Conservation (phyloP, 805 yeast species). For the Soucietia sequanensis region DNA sequence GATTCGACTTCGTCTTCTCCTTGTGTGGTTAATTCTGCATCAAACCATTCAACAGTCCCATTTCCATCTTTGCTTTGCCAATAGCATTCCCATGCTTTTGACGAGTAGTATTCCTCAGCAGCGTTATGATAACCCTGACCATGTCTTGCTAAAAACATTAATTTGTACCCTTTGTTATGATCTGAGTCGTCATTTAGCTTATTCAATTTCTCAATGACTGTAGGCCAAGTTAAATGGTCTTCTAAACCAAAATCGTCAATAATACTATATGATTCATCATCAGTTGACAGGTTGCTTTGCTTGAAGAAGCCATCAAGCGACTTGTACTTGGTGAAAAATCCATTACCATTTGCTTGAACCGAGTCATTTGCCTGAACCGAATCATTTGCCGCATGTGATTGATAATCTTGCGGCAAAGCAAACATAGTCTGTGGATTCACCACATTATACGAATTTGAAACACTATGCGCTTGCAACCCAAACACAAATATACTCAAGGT, state of each 20-base stretch:
- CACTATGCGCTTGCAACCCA: too few species aligned
- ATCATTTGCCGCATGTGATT: too few species aligned
- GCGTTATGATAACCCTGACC: conserved; percentile 35
- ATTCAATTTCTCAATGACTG: conserved; percentile 13
- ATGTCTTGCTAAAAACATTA: conserved; percentile 31
- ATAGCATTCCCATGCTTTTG: conserved; percentile 23
- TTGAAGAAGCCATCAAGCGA: conserved; percentile 16
- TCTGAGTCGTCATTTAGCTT: conserved; percentile 9
- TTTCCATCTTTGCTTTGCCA: conserved; percentile 23
- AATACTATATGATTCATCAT: conserved; percentile 11
- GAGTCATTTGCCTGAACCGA: too few species aligned
- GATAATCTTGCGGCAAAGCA: too few species aligned
- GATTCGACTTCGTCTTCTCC: conserved; percentile 18
- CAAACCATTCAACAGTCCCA: conserved; percentile 25
- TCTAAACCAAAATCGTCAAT: conserved; percentile 22
- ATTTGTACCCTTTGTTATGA: conserved; percentile 15
- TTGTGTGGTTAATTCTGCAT: conserved; percentile 25
- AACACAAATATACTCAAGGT: too few species aligned
- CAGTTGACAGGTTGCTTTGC: conserved; percentile 14
- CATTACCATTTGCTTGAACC: background rate
- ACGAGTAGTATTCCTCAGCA: conserved; percentile 15
- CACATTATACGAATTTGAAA: too few species aligned
- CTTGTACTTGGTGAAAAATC: conserved; percentile 5
- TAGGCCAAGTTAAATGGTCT: conserved; percentile 18
- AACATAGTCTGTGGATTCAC: too few species aligned